Conservation (phyloP, 257 asterid genomes). For the Solanum chiquidenum region DNA sequence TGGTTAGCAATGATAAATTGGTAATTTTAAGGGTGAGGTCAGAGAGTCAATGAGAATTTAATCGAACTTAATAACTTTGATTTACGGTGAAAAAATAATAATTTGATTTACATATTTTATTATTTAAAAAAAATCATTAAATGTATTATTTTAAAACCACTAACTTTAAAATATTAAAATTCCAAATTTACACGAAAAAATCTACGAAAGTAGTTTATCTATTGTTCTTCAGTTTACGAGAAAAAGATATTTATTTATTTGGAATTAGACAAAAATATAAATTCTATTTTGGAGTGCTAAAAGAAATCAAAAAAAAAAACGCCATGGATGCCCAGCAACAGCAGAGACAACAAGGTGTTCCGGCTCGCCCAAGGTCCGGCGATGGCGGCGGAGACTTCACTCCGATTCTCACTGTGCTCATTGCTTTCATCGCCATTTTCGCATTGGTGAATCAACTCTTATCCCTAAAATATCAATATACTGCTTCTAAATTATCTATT, state of each 20-base stretch:
- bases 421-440: slow-evolving; percentile 34
- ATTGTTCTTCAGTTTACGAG: neutral
- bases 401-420: slow-evolving; percentile 30
- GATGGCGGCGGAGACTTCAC: slow-evolving; percentile 37
- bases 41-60: too few species aligned
- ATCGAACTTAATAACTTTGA: too few species aligned
- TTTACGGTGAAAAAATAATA: too few species aligned
- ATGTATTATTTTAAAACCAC: too few species aligned
- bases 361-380: slow-evolving; percentile 13
- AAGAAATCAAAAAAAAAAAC: neutral
- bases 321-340: slow-evolving; percentile 66
- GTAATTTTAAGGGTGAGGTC: too few species aligned
- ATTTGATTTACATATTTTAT: too few species aligned
- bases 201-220: too few species aligned
- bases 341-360: slow-evolving; percentile 32
- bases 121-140: too few species aligned
- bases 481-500: neutral
- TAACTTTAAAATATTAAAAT: too few species aligned
- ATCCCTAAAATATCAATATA: neutral
- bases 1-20: too few species aligned
- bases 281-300: neutral
- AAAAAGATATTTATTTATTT: neutral
- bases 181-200: too few species aligned
- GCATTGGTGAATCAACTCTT: slow-evolving; percentile 24
- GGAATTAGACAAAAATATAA: neutral